Percentiles rank a stretch among this genome's conserved stretches.
These are phyloP conservation scores for Microcyclosporella mali DNA, from an alignment of 2,329 filamentous ascomycete genomes.

Conservation along the genomic window DNA sequence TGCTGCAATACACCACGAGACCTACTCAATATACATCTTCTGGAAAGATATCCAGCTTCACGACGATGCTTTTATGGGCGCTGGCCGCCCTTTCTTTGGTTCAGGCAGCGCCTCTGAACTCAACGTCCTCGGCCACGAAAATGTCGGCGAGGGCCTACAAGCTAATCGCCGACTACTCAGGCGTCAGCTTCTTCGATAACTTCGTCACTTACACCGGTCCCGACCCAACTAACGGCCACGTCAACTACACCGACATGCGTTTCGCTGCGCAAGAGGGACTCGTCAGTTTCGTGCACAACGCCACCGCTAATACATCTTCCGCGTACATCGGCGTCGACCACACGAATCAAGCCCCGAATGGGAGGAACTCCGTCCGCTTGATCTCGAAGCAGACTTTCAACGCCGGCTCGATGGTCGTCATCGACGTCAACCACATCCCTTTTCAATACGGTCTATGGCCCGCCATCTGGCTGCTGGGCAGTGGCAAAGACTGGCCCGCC, in stretches of 20 bases:
- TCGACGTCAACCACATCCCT: conserved; percentile 49
- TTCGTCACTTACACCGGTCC: conserved; percentile 40
- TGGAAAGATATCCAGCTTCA: conserved; percentile 2
- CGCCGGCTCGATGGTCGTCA: conserved; percentile 43
- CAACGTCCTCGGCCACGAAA: background rate
- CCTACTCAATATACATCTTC: background rate
- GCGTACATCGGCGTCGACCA: conserved; percentile 45
- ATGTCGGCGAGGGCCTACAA: conserved; percentile 15
- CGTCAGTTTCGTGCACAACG: conserved; percentile 37
- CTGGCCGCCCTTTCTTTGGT: conserved; percentile 14
- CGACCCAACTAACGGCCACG: conserved; percentile 41
- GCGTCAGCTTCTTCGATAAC: conserved; percentile 38
- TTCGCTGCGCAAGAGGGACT: conserved; percentile 34
- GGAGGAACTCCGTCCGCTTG: conserved; percentile 43
- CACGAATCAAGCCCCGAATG: conserved; percentile 30
- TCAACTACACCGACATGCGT: conserved; percentile 17
- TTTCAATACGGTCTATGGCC: conserved; percentile 49
- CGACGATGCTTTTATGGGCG: conserved; percentile 5
- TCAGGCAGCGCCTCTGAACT: background rate
- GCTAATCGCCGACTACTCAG: conserved; percentile 26
- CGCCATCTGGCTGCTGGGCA: conserved; percentile 39
- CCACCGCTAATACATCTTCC: conserved; percentile 25
- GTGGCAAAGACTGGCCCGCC: conserved; percentile 32
- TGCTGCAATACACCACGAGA: background rate
- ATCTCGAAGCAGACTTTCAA: conserved; percentile 43